Base-by-base conservation (phyloP, 1,284 basidiomycete species). In the Vanrija humicola region DNA sequence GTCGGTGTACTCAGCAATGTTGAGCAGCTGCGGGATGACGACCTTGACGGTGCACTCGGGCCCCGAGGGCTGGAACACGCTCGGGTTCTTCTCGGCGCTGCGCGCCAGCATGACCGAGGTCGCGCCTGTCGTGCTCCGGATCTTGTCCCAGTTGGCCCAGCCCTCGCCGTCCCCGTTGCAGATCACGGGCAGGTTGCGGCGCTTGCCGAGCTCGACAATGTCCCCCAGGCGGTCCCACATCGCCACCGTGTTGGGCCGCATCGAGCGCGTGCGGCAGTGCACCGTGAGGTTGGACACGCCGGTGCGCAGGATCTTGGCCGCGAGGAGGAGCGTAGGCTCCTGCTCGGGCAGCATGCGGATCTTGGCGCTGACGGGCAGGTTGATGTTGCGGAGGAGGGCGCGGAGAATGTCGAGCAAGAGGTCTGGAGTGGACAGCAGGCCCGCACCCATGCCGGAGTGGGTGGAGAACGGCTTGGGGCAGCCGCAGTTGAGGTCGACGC, bases 381-480 rank as follows among this genome's bases (percentile, higher is more conserved):
- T 82, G 67, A 93, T 83, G n/a, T 83, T 83, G 38, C 72, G 77
- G 28, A 93, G 81, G 34, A 97, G 80, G 1, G 88, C 85, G 0
- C 82, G 83, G 21, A 97, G 81, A 63, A 97, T 96, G 19, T 85
- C 81, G 72, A 94, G 94, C 12, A 98, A 82, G 19, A 93, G 79
- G 68, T 96, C 92, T 0, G 96, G 93, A 40, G 88, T 94, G 6
- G 88, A 86, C 46, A 99, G 84, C 15, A 99, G 81, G 12, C 92
- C 94, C 2, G 96, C 94, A 18, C 96, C 96, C 94, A 98, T 98
- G 0, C 96, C 95, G 0, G 87, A 80, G 66, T 93, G 89, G 0
- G 93, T 93, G 19, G 91, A 95, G 77, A 99, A 99, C 1, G 92
- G 88, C 69, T 97, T 96, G 0, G 93, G 93, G 71, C 90, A 94